These are phyloP conservation scores for Fraxinus nigra DNA, from an alignment of 305 asterid genomes.

Conservation along the genomic window DNA sequence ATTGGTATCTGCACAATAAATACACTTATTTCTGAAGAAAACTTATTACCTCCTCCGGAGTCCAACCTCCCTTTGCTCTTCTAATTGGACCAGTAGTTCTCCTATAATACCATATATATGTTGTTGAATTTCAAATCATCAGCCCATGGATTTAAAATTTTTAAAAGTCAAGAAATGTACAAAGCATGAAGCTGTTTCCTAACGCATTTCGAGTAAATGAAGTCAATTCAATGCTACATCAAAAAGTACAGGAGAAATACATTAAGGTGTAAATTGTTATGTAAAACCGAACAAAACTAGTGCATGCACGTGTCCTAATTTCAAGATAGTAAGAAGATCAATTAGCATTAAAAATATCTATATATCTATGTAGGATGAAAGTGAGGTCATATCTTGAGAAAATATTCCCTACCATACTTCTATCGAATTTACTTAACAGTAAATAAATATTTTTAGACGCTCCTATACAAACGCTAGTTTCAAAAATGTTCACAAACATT, in stretches of 20 bases:
- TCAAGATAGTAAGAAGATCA: not conserved
- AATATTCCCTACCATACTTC: not conserved
- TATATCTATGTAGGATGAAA: not conserved
- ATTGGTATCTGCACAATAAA: slow-evolving; percentile 18
- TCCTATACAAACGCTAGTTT: not conserved
- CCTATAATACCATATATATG: slow-evolving; percentile 43
- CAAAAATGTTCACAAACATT: not conserved
- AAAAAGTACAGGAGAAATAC: not conserved
- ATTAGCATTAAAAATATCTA: not conserved
- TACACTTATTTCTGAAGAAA: slow-evolving; percentile 7
- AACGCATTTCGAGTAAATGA: slow-evolving; percentile 1
- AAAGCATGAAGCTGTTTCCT: not conserved
- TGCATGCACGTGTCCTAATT: not conserved
- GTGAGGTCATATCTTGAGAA: not conserved
- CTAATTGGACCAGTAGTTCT: slow-evolving; percentile 97
- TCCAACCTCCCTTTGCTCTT: slow-evolving; percentile 99
- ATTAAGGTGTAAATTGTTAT: not conserved
- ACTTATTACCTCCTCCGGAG: slow-evolving; percentile 84
- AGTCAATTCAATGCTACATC: not conserved
- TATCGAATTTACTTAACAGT: not conserved
- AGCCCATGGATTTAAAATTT: slow-evolving; percentile 7
- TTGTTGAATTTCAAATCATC: slow-evolving; percentile 14
- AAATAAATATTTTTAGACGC: not conserved
- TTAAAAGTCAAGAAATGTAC: not conserved
- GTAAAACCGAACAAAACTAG: not conserved